Evolutionary conservation across 2,329 filamentous ascomycete species (phyloP).

Genomic region (Claviceps sp.): DNA sequence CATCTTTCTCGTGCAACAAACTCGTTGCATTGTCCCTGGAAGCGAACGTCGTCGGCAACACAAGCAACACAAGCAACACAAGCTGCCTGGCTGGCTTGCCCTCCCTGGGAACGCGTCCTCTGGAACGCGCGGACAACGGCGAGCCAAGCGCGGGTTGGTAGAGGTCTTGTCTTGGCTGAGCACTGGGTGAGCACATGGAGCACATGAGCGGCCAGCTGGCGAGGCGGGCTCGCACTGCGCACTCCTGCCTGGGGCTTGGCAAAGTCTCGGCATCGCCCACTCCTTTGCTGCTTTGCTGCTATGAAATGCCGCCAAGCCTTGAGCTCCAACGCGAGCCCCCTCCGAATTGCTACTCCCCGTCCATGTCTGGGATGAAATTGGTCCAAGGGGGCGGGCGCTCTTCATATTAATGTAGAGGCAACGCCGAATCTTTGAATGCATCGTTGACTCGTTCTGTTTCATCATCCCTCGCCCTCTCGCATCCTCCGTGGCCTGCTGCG

Average conservation of each 20-base stretch:
- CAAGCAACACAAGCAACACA: no score
- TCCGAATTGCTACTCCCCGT: neutral
- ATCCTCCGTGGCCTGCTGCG: neutral
- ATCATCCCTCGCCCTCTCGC: neutral
- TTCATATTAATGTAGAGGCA: conserved; percentile 2
- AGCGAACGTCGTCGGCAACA: neutral
- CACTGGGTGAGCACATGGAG: neutral
- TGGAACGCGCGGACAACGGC: neutral
- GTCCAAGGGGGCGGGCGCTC: neutral
- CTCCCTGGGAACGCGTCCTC: neutral
- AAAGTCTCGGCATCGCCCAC: conserved; percentile 9
- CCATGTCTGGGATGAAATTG: conserved; percentile 2
- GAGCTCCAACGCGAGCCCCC: conserved; percentile 4
- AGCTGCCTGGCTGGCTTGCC: neutral
- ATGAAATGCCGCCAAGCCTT: conserved; percentile 9
- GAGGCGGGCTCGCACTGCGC: conserved; percentile 1
- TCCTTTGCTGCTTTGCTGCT: conserved; percentile 2
- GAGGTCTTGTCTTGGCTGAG: neutral
- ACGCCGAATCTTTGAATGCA: neutral
- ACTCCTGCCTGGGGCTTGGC: conserved; percentile 9
- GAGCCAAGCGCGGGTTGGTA: neutral
- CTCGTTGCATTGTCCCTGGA: neutral
- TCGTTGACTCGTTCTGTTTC: neutral
- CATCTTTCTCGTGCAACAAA: no score
- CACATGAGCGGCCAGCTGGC: neutral